Conservation (phyloP, 1,284 basidiomycete genomes). For the Singerocomus rubriflavus region DNA sequence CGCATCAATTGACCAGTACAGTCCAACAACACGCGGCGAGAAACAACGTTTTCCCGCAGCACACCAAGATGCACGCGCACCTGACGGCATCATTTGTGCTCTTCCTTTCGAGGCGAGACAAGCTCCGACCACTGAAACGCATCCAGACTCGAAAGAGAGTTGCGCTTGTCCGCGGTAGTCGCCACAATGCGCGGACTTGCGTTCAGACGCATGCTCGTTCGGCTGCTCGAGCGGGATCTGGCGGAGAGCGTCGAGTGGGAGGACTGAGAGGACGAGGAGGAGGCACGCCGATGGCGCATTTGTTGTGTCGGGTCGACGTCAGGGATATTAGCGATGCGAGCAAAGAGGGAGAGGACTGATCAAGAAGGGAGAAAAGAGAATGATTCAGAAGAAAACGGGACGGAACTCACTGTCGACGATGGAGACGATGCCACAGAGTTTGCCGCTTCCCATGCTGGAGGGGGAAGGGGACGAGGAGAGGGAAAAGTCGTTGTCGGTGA, state of each 20-base stretch:
- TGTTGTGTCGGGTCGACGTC: constrained; percentile 70
- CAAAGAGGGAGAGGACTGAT: constrained; percentile 72
- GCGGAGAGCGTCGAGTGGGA: constrained; percentile 28
- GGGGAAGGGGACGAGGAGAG: constrained; percentile 43
- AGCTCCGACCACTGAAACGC: constrained; percentile 35
- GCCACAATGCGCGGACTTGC: constrained; percentile 37
- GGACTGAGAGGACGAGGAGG: constrained; percentile 57
- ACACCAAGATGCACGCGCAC: neutral
- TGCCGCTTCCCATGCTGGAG: constrained; percentile 39
- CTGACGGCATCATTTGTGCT: constrained; percentile 16
- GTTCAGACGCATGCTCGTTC: constrained; percentile 45
- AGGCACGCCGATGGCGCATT: constrained; percentile 70
- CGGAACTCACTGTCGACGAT: constrained; percentile 64
- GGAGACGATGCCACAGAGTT: constrained; percentile 70
- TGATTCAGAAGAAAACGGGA: neutral
- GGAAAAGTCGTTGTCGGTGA: constrained; percentile 54
- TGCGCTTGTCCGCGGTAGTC: constrained; percentile 32
- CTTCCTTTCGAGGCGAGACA: constrained; percentile 31
- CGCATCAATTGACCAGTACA: constrained; percentile 6
- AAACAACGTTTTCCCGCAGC: neutral
- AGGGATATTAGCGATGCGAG: constrained; percentile 63
- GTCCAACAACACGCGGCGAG: constrained; percentile 41
- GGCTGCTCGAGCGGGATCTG: constrained; percentile 47
- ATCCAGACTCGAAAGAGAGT: constrained; percentile 30
- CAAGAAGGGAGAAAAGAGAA: neutral